Evolutionary conservation across 2,329 filamentous ascomycete genomes (phyloP), one percentile per base, ranked within the genome.

Genomic region (Pseudopithomyces maydicus): DNA sequence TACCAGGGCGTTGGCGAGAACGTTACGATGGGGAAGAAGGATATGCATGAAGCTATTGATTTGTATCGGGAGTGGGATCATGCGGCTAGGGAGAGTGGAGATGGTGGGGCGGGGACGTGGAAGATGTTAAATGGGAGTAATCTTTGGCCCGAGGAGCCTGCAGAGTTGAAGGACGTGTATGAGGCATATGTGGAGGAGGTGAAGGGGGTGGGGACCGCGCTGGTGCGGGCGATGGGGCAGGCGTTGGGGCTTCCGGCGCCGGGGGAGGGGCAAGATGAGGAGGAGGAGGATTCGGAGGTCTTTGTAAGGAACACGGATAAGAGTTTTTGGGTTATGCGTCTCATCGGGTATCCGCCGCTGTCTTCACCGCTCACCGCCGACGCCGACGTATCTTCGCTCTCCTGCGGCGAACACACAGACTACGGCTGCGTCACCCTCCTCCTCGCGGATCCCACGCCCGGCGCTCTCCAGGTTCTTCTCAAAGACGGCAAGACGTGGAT

Each of bases 391-490:
- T 58, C 56, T 1, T 72, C 75, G 6, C 71, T 77, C 22, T 77
- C 74, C 14, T 80, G 78, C 54, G 78, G 78, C 47, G 76, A 73
- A 17, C 75, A 77, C 39, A 77, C 76, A 22, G 80, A 82, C 61
- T 81, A 81, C 59, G 79, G 79, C 33, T 79, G 77, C 55, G 73
- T 81, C 4, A 82, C 80, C 0, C 76, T 82, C 4, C 73, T 82
- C 3, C 72, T 81, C 10, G 72, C 79, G 0, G 79, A 81, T 55
- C 66, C 75, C 1, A 80, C 78, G 0, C 75, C 72, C 7, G 71
- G 74, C 4, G 78, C 79, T 1, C 64, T 81, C 2, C 78, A 82
- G 58, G 78, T 81, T 19, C 67, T 73, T 11, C 69, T 73, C 50
- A 77, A 78, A 60, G 73, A 77, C 42, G 73, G 74, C 6, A 62